Conservation (phyloP, 805 yeast genomes). For the Maudiozyma barnettii region DNA sequence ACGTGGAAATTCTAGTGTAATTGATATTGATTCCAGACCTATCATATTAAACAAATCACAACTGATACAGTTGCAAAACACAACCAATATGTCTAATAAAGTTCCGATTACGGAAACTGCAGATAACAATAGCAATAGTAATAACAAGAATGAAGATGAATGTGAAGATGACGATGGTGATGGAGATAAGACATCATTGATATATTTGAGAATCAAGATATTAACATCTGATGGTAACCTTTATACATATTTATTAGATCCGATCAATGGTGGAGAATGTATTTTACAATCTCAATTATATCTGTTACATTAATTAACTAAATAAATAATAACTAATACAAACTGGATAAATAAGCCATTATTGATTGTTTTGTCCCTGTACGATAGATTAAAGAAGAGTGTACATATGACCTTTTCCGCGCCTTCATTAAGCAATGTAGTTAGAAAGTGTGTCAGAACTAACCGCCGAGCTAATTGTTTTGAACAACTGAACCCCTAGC, state of each 20-base stretch:
- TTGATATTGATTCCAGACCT: neutral
- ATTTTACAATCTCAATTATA: constrained; percentile 61
- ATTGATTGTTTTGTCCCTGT: too few species aligned
- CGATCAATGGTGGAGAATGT: constrained; percentile 90
- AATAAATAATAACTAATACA: too few species aligned
- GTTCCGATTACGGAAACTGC: neutral
- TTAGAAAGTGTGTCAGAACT: too few species aligned
- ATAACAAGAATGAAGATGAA: too few species aligned
- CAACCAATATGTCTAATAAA: neutral
- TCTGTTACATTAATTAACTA: neutral
- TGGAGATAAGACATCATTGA: neutral
- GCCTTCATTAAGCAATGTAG: too few species aligned
- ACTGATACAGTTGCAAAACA: neutral
- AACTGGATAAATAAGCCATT: too few species aligned
- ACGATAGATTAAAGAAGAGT: too few species aligned
- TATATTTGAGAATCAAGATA: neutral
- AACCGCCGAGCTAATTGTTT: too few species aligned
- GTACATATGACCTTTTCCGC: too few species aligned
- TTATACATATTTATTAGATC: constrained; percentile 58
- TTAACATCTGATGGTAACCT: constrained; percentile 46
- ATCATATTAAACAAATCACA: neutral
- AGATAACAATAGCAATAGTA: neutral
- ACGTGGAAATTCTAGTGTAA: neutral
- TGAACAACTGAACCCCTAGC: too few species aligned
- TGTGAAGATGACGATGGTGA: neutral